Base-by-base conservation (phyloP, 371 early-diverging fungal species). In the Apophysomyces ossiformis region DNA sequence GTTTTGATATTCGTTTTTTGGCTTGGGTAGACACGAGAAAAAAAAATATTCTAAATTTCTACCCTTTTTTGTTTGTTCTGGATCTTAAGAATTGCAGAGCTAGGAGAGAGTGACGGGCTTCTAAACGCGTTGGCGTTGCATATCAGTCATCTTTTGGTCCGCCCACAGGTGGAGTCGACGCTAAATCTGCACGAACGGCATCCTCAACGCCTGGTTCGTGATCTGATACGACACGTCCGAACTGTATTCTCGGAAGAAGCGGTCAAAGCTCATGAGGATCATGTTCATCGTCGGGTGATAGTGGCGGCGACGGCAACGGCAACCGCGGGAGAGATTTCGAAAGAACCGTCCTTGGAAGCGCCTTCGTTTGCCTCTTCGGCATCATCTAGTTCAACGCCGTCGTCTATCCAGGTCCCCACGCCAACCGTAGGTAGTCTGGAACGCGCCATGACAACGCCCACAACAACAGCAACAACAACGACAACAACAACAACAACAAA, bases 131-230 rank as follows among this genome's bases (percentile, higher is more conserved):
- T 80, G n/a, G 61, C 85, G 0, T 69, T 70, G 21, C 69, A 70
- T 11, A 80, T 88, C 68, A 80, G 89, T 9, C 81, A 82, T 35
- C 82, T 86, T 18, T 57, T 90, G n/a, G 68, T 88, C 62, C 81
- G 89, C n/a, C 87, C 88, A 5, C 75, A 80, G 60, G 69, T 75
- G 4, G 83, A 83, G 62, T 74, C 84, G 7, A 81, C 76, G 5
- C 63, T 87, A 35, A 86, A 74, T n/a, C 36, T 78, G 21, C 83
- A 86, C 60, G 90, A 90, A 57, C 77, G 79, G 16, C 88, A 89
- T 47, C 84, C 88, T 9, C 81, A 81, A 32, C 64, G 83, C 26
- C 64, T 90, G 54, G 63, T 89, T 44, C 77, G 79, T 8, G 90
- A 90, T 39, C 66, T 90, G 56, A 77, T 89, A 44, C 70, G 73